Base-by-base conservation (phyloP, 768 basidiomycete genomes). In the Ramaria sp. region DNA sequence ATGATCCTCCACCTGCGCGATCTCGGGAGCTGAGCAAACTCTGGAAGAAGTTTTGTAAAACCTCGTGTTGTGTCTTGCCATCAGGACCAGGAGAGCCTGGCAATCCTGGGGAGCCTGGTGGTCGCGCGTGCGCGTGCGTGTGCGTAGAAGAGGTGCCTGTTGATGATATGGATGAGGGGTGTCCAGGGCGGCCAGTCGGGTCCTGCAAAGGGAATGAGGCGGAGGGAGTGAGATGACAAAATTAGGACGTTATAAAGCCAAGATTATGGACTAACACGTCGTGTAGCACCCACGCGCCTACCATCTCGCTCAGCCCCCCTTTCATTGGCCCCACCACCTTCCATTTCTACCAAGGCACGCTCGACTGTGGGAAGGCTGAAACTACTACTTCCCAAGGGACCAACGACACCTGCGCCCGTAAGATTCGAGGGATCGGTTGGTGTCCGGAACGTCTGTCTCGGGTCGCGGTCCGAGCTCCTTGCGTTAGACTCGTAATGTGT, bases 401-500 rank as follows among this genome's bases (percentile, higher is more conserved):
- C 95, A 11, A 99, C 95, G 48, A 96, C 82, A 27, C 94, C 91
- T 1, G 84, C 79, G 17, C 76, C 75, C 7, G 78, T 68, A 24
- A 77, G 71, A 43, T 49, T 59, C 7, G 54, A 51, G 13, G 51
- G 33, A 55, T 88, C 87, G 45, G 78, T 72, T 0, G 85, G 85
- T 58, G 87, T 87, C 56, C 88, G 79, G 79, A 96, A 96, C 2
- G 86, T 82, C 15, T 83, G 83, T 34, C 91, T 84, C 20, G 92
- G 91, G 71, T 97, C 93, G 54, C 88, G 80, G 63, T 92, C 89
- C 0, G 88, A 78, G 63, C 93, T 94, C 70, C 90, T 91, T 41
- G 88, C 79, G 60, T 95, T 88, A 65, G 91, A 83, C 69, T 95
- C 93, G 69, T 92, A 91, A 65, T 98, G 88, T 65, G 86, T 85